Evolutionary conservation across 2,329 filamentous ascomycete genomes (phyloP).

Genomic region (Colletotrichum trifolii): DNA sequence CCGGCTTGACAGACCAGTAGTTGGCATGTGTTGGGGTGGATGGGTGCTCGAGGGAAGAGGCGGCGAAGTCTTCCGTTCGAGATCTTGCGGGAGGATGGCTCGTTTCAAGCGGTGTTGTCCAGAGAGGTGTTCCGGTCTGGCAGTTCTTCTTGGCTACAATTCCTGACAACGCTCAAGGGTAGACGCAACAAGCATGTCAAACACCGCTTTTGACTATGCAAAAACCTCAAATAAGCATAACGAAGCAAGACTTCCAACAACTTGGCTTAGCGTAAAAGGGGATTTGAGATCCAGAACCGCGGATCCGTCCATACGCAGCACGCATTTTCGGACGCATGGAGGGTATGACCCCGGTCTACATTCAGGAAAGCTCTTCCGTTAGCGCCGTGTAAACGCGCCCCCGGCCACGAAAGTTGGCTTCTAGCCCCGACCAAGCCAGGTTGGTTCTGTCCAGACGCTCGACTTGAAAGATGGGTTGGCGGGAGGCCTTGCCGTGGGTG

Average conservation of each 20-base stretch:
- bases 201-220: no score
- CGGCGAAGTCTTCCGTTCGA: no score
- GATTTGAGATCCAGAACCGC: constrained; percentile 13
- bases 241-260: background rate
- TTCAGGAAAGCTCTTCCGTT: constrained; percentile 29
- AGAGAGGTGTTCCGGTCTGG: no score
- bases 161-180: no score
- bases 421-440: background rate
- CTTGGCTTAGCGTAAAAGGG: background rate
- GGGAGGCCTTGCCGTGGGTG: constrained; percentile 18
- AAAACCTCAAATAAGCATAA: no score
- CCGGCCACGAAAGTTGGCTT: background rate
- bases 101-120: no score
- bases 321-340: constrained; percentile 12
- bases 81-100: no score
- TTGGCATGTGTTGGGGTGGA: no score
- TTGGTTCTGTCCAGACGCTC: background rate
- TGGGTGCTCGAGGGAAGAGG: no score
- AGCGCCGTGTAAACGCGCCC: constrained; percentile 7
- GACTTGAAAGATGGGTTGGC: constrained; percentile 5
- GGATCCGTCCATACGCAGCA: constrained; percentile 11
- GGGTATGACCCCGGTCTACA: constrained; percentile 22
- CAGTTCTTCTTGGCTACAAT: no score
- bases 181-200: background rate
- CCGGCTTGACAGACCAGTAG: no score